Percentiles rank a stretch among this genome's conserved stretches.
phyloP scores from a whole-genome alignment of 106 monocot genomes.

The Phalaenopsis aphrodite region DNA sequence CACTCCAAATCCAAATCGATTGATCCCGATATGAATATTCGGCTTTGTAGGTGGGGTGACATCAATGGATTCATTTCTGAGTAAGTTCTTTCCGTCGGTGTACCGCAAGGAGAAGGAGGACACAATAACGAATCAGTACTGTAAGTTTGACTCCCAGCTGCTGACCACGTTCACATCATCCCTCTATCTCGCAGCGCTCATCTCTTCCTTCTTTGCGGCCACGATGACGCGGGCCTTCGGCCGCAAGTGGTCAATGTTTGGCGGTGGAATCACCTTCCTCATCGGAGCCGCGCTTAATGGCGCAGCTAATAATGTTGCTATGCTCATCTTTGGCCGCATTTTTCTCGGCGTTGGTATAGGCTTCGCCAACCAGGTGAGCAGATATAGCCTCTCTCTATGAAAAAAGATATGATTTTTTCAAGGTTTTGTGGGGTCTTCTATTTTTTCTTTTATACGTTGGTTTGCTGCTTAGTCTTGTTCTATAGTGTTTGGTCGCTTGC shows the following conservation, averaged over 20 bases:
- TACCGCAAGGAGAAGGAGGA: conserved; percentile 23
- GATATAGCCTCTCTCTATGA: too few species aligned
- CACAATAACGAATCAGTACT: conserved; percentile 33
- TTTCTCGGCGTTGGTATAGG: conserved; percentile 33
- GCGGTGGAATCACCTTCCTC: conserved; percentile 21
- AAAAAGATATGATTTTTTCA: too few species aligned
- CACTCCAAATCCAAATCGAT: too few species aligned
- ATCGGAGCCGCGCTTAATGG: conserved; percentile 25
- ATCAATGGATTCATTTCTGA: conserved; percentile 26
- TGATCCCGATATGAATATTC: too few species aligned
- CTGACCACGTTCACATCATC: conserved; percentile 41
- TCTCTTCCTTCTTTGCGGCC: conserved; percentile 25
- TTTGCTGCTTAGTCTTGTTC: too few species aligned
- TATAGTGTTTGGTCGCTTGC: too few species aligned
- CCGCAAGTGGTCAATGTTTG: conserved; percentile 30
- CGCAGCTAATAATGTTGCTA: conserved; percentile 15
- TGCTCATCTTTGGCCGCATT: conserved; percentile 34
- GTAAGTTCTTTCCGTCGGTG: conserved; percentile 33
- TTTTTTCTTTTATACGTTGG: too few species aligned
- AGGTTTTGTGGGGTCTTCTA: too few species aligned
- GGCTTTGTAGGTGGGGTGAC: conserved; percentile 20
- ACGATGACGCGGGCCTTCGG: conserved; percentile 14
- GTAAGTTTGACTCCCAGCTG: conserved; percentile 45
- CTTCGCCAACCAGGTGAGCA: conserved; percentile 28
- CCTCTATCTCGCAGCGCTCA: conserved; percentile 32